Evolutionary conservation across 1,139 yeast genomes (phyloP), one percentile per base, ranked within the genome.

Genomic region (Lodderomyces parapsilosis): DNA sequence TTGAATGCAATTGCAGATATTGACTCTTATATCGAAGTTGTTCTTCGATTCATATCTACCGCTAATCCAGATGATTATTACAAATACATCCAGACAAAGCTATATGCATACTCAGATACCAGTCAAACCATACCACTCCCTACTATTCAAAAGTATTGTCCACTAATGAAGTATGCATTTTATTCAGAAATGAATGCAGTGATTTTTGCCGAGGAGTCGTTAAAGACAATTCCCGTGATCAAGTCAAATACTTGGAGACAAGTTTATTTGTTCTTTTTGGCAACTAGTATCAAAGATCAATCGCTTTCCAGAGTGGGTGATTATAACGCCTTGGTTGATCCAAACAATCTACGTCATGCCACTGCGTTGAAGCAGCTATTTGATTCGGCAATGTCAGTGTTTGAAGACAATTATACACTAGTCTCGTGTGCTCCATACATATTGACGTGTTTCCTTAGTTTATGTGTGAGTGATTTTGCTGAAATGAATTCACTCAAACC

Each of bases 271-370:
- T 68, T 74, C 17, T 83, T 78, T 51, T 68, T 77, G 45, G 62
- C 81, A 20, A 19, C 25, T n/a, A 68, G 68, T 42, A 58, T 83
- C 9, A 68, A 73, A 50, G 71, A 73, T 47, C 86, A 87, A 78
- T 65, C 78, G 15, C 65, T 75, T 41, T 68, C 83, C n/a, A 67
- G 84, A 51, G 81, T 88, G 0, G 58, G 60, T 11, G 85, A 81
- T 51, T 74, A 70, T 54, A 42, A 65, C 41, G 44, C 54, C 40
- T 58, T 69, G 15, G 58, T 67, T 10, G 58, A 60, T 43, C 37
- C 39, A 6, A 51, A 56, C 1, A 63, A 63, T 32, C 53, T 66
- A 2, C 62, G 54, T 27, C 59, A 63, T 17, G 63, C 62, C 27
- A 46, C 45, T 3, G 51, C 53, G 14, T 58, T 67, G 47, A 63